Evolutionary conservation across 2,329 filamentous ascomycete species (phyloP).

Genomic region (Cryphonectria carpinicola): DNA sequence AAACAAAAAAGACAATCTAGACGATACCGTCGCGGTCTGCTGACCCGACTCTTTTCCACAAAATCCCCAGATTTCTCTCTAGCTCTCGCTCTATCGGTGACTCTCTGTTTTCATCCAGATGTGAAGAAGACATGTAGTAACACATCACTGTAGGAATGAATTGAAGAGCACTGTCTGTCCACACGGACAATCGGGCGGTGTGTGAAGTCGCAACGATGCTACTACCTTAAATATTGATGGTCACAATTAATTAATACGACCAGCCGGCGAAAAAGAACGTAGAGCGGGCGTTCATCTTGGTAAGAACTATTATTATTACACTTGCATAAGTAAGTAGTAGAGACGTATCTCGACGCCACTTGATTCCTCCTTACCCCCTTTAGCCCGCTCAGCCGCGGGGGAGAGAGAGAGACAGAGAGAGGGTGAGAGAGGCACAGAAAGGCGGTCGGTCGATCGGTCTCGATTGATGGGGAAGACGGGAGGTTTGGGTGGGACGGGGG

Average conservation of each 20-base stretch:
- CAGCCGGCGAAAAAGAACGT: not conserved
- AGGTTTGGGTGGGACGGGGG: too few species aligned
- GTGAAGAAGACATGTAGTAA: not conserved
- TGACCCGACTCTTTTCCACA: not conserved
- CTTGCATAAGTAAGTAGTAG: not conserved
- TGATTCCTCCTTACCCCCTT: not conserved
- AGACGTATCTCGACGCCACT: not conserved
- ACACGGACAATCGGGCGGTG: too few species aligned
- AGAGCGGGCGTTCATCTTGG: not conserved
- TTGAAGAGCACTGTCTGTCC: not conserved
- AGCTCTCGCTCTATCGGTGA: too few species aligned
- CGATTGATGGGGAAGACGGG: not conserved
- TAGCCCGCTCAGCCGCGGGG: not conserved
- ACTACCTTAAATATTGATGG: not conserved
- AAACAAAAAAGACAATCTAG: constrained; percentile 24
- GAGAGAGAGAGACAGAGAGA: not conserved
- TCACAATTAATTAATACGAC: too few species aligned
- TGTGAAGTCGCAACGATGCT: not conserved
- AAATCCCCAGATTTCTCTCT: not conserved
- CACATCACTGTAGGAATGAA: not conserved
- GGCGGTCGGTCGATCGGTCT: not conserved
- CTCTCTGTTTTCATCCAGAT: too few species aligned
- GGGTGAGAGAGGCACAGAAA: not conserved
- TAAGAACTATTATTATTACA: not conserved
- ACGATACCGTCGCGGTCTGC: constrained; percentile 14